These are phyloP conservation scores for Ogataea dorogensis DNA, from an alignment of 805 yeast genomes.

Conservation along the genomic window DNA sequence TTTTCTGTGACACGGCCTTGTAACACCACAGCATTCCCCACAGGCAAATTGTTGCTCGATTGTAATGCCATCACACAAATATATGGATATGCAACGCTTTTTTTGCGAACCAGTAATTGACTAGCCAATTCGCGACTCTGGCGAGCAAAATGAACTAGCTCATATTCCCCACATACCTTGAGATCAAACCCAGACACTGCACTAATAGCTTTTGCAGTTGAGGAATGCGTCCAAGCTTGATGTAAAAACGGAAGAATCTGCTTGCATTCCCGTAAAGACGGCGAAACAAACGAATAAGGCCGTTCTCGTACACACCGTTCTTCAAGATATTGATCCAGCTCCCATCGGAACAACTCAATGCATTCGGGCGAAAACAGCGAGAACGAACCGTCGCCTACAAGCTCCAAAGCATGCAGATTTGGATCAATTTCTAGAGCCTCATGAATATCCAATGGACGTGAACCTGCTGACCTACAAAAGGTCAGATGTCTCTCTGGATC, in stretches of 20 bases:
- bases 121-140: too few species aligned
- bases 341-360: conserved; percentile 40
- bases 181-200: conserved; percentile 53
- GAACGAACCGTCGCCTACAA: conserved; percentile 33
- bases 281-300: conserved; percentile 30
- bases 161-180: conserved; percentile 48
- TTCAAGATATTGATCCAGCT: conserved; percentile 25
- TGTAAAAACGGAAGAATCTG: conserved; percentile 46
- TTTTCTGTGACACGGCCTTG: conserved; percentile 43
- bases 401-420: conserved; percentile 22
- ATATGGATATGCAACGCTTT: conserved; percentile 31
- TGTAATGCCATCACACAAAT: conserved; percentile 23
- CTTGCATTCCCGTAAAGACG: conserved; percentile 27
- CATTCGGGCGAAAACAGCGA: conserved; percentile 47
- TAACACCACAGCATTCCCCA: conserved; percentile 39
- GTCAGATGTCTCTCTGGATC: conserved; percentile 27
- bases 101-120: conserved; percentile 18
- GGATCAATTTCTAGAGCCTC: conserved; percentile 15
- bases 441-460: conserved; percentile 16
- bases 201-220: conserved; percentile 45
- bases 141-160: conserved; percentile 46
- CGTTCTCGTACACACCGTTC: too few species aligned
- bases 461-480: conserved; percentile 16
- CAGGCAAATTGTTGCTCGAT: conserved; percentile 24
- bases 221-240: conserved; percentile 53